Evolutionary conservation across 257 asterid genomes (phyloP), one percentile per base, ranked within the genome.

Genomic region (Salvia rosmarinus): DNA sequence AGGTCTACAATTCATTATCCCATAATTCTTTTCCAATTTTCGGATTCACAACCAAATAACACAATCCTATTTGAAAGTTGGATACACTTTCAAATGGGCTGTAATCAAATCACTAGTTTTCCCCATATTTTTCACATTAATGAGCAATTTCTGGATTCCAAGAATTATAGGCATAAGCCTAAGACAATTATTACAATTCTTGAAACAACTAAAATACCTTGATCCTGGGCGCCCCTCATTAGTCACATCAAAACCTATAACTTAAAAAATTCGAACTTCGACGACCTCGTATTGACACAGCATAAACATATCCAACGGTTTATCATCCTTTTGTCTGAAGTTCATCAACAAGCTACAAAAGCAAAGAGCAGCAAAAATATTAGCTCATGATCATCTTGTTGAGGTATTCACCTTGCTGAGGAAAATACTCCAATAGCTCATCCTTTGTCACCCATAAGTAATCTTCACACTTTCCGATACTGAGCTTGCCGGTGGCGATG

Each of bases 381-480:
- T 84, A 87, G 81, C 83, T 80, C 74, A 87, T 85, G 76, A 91
- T 87, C 97, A 95, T 89, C 89, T 86, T 85, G 85, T 77, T 85
- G 16, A 90, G 85, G 85, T 80, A 89, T 57, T 85, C 92, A 37
- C 84, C 84, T 52, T 91, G 98, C 78, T 89, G 84, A 0, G 97
- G 99, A 46, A 95, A 89, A 82, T 84, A 83, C 82, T 91, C 96
- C 88, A 95, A 50, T 14, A 95, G 70, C 56, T 91, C 99, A 60
- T 86, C 95, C 85, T 88, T 95, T 0, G 97, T 89, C 65, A 82
- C 98, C 99, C 99, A 95, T 30, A 79, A 86, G 59, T 81, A 87
- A 82, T 95, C 97, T 44, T 91, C 88, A 49, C 95, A 89, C 56
- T 71, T 80, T 13, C 65, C 71, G 25, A 89, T 55, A 54, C 80